phyloP scores from a whole-genome alignment of 805 yeast genomes.

The Metschnikowia amazonensis region DNA sequence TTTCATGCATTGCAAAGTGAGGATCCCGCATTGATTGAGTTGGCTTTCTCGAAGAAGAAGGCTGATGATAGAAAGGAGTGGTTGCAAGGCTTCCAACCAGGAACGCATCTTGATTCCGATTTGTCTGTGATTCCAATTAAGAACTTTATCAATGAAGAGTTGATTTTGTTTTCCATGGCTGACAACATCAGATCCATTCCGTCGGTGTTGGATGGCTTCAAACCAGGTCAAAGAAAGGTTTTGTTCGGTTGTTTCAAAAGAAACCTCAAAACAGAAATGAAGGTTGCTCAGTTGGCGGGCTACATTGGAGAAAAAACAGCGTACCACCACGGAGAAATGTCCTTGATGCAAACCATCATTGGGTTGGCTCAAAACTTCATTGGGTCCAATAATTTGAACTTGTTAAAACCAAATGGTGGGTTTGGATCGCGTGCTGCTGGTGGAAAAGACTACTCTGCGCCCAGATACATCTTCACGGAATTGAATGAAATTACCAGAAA shows the following conservation, averaged over 20 bases:
- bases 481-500: conserved; percentile 69
- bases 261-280: conserved; percentile 71
- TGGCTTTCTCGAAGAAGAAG: conserved; percentile 90
- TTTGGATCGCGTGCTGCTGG: conserved; percentile 96
- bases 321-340: conserved; percentile 92
- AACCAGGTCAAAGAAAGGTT: conserved; percentile 96
- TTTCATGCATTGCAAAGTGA: conserved; percentile 78
- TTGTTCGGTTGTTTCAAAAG: conserved; percentile 82
- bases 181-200: conserved; percentile 96
- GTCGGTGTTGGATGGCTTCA: conserved; percentile 87
- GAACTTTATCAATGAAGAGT: conserved; percentile 91
- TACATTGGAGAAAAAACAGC: conserved; percentile 85
- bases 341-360: conserved; percentile 84
- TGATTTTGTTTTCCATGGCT: conserved; percentile 93
- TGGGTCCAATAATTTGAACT: conserved; percentile 84
- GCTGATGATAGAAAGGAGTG: conserved; percentile 98
- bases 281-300: conserved; percentile 88
- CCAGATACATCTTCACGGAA: conserved; percentile 92
- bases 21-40: conserved; percentile 75
- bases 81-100: conserved; percentile 87
- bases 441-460: conserved; percentile 98
- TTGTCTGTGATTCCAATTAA: conserved; percentile 77
- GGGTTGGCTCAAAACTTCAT: conserved; percentile 94
- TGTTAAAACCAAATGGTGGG: conserved; percentile 86
- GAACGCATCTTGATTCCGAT: conserved; percentile 83